These are phyloP conservation scores for Calonectria fujianensis DNA, from an alignment of 2,329 filamentous ascomycete genomes.

Conservation along the genomic window DNA sequence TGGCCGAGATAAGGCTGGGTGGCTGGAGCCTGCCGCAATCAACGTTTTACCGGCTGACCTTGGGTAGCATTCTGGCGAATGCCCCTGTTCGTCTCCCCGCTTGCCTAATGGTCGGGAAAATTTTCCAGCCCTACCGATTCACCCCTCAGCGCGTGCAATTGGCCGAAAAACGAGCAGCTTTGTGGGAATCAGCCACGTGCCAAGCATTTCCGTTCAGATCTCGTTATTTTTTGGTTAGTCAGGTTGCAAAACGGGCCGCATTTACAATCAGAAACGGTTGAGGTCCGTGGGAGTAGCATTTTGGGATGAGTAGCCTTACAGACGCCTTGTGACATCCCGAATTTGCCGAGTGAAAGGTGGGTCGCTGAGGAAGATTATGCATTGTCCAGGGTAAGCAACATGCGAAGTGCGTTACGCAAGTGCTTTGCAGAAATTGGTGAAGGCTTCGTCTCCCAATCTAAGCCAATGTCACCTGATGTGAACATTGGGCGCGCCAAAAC, in stretches of 20 bases:
- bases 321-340: background rate
- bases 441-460: too few species aligned
- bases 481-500: too few species aligned
- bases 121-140: slow-evolving; percentile 13
- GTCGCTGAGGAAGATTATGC: too few species aligned
- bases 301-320: background rate
- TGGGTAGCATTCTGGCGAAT: slow-evolving; percentile 11
- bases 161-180: slow-evolving; percentile 13
- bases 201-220: background rate
- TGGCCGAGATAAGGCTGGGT: slow-evolving; percentile 6
- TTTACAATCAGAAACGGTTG: too few species aligned
- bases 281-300: background rate
- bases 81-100: background rate
- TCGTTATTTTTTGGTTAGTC: background rate
- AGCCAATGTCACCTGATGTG: too few species aligned
- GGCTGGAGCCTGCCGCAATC: background rate
- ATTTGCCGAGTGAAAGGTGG: too few species aligned
- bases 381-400: too few species aligned
- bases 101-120: background rate
- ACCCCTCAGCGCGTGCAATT: background rate
- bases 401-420: too few species aligned
- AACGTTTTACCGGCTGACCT: background rate
- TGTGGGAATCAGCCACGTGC: background rate
- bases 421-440: background rate
- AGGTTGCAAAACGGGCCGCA: background rate